phyloP scores from a whole-genome alignment of 768 basidiomycete genomes.

The Amyloporia xantha region DNA sequence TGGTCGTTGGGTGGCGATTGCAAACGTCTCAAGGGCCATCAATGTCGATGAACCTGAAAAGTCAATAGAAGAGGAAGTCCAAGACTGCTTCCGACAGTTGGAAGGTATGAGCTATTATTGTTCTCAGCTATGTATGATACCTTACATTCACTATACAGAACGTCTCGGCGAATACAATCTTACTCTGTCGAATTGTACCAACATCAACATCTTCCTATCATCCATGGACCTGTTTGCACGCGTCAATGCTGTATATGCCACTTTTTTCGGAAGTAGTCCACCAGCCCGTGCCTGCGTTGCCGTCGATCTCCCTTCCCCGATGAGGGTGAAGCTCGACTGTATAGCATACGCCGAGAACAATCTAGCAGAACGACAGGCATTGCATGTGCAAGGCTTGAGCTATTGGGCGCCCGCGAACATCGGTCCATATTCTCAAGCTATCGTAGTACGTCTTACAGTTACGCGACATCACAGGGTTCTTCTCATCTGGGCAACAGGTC shows the following conservation, averaged over 20 bases:
- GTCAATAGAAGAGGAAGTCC: conserved; percentile 66
- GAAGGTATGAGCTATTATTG: conserved; percentile 37
- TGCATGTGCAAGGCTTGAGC: conserved; percentile 94
- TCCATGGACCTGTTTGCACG: conserved; percentile 73
- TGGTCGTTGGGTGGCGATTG: conserved; percentile 66
- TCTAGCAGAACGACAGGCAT: conserved; percentile 49
- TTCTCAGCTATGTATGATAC: not conserved
- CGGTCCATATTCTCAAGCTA: conserved; percentile 94
- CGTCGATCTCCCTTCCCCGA: conserved; percentile 53
- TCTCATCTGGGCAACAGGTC: conserved; percentile 39
- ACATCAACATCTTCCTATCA: conserved; percentile 78
- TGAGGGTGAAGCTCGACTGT: conserved; percentile 68
- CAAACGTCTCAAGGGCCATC: conserved; percentile 41
- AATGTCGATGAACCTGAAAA: conserved; percentile 17
- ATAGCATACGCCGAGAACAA: conserved; percentile 53
- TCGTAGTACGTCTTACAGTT: conserved; percentile 48
- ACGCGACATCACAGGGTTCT: not conserved
- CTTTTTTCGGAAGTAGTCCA: conserved; percentile 85
- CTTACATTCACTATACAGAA: not conserved
- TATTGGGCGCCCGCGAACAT: conserved; percentile 99
- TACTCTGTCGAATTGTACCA: conserved; percentile 52
- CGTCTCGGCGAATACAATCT: conserved; percentile 32
- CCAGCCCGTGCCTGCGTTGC: conserved; percentile 94
- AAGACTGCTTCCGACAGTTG: conserved; percentile 57
- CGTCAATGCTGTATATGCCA: conserved; percentile 73